Conservation (phyloP, 1,284 basidiomycete genomes). For the Cutaneotrichosporon spelunceum region DNA sequence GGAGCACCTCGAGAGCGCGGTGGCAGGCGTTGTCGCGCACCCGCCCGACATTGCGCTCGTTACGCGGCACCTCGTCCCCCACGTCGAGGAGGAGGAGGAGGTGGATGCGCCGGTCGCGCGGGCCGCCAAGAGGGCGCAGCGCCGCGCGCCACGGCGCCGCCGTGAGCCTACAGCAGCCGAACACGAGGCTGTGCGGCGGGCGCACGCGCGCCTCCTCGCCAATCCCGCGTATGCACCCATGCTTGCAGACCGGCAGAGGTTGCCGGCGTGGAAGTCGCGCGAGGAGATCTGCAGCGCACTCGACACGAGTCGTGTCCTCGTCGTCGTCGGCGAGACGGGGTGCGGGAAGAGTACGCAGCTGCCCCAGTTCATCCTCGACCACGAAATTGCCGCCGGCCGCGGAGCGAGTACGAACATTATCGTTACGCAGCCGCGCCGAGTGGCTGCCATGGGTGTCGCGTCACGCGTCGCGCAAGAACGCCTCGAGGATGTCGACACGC, state of each 20-base stretch:
- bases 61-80: constrained; percentile 62
- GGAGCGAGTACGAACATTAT: constrained; percentile 75
- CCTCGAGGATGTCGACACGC: constrained; percentile 62
- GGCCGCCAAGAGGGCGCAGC: constrained; percentile 11
- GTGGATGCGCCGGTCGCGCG: constrained; percentile 21
- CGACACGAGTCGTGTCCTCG: constrained; percentile 63
- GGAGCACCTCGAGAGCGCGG: constrained; percentile 68
- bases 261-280: constrained; percentile 73
- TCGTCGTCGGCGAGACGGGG: constrained; percentile 80
- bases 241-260: constrained; percentile 58
- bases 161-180: constrained; percentile 60
- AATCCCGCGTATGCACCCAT: constrained; percentile 61
- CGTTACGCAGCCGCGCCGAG: constrained; percentile 83
- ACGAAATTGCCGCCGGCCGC: constrained; percentile 61
- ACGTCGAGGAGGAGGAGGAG: constrained; percentile 32
- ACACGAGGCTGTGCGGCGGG: constrained; percentile 58
- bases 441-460: constrained; percentile 86
- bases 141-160: constrained; percentile 15
- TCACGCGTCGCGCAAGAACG: constrained; percentile 82
- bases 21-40: constrained; percentile 63
- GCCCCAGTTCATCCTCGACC: constrained; percentile 84
- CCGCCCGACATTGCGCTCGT: constrained; percentile 69
- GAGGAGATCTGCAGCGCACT: constrained; percentile 64
- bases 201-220: constrained; percentile 54
- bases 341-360: constrained; percentile 77